phyloP scores from a whole-genome alignment of 306 rosid species.

The Quercus variabilis region DNA sequence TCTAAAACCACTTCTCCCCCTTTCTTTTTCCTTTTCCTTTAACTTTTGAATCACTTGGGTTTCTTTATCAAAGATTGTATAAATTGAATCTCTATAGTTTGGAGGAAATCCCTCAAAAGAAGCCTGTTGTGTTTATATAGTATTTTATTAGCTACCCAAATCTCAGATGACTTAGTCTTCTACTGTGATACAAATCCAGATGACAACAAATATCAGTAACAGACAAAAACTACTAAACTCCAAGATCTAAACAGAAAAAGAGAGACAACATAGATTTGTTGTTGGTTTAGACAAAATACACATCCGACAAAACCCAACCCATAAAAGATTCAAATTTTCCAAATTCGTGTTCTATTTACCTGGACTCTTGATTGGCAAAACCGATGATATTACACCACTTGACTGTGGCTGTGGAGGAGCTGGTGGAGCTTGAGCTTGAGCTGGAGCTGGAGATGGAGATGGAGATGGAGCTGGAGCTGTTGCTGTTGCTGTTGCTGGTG shows the following conservation, averaged over 20 bases:
- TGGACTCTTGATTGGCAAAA: conserved; percentile 45
- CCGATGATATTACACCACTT: conserved; percentile 30
- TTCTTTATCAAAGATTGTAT: conserved; percentile 32
- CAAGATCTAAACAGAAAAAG: conserved; percentile 23
- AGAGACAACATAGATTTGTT: conserved; percentile 10
- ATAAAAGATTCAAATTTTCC: conserved; percentile 16
- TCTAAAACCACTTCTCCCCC: conserved; percentile 25
- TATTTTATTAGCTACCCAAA: conserved; percentile 27
- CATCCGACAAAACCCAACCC: conserved; percentile 37
- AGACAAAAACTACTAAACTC: conserved; percentile 77
- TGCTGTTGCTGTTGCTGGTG: background rate
- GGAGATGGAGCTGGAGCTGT: background rate
- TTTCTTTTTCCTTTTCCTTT: conserved; percentile 36
- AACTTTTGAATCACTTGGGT: conserved; percentile 46
- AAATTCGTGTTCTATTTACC: conserved; percentile 41
- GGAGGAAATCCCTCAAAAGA: conserved; percentile 20
- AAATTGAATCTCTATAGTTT: conserved; percentile 25
- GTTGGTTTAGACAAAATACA: conserved; percentile 28
- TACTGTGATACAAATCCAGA: conserved; percentile 21
- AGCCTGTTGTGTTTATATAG: conserved; percentile 21
- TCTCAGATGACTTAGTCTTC: conserved; percentile 32
- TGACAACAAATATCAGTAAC: conserved; percentile 43
- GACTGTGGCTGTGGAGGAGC: conserved; percentile 47
- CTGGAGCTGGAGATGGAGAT: background rate
- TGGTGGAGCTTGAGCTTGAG: conserved; percentile 10